A percentile compares a stretch with the other conserved stretches of the same genome.
Conservation (phyloP, 768 basidiomycete species). For the Tricholoma bakamatsutake region DNA sequence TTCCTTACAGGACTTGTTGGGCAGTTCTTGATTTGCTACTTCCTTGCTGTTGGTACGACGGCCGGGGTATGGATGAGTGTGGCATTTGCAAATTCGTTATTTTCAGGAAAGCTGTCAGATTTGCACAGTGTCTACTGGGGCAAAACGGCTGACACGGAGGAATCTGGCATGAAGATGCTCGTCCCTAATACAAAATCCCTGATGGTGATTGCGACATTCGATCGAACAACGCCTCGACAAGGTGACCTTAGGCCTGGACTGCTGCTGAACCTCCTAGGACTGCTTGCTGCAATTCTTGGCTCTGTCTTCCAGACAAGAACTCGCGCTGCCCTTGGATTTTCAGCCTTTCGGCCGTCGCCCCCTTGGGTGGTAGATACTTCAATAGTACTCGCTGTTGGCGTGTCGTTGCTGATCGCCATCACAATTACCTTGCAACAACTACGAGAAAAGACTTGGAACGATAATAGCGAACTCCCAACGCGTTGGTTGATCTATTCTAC, state of each 20-base stretch:
- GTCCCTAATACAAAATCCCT: conserved; percentile 15
- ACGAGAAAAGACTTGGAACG: conserved; percentile 16
- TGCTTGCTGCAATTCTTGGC: conserved; percentile 21
- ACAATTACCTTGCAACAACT: conserved; percentile 12
- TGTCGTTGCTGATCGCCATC: conserved; percentile 10
- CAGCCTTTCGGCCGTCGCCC: conserved; percentile 11
- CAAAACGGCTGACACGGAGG: conserved; percentile 9
- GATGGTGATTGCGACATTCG: conserved; percentile 21
- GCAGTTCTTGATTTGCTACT: background rate
- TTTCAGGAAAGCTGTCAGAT: conserved; percentile 16
- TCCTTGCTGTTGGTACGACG: background rate
- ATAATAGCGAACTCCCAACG: conserved; percentile 14
- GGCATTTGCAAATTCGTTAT: conserved; percentile 12
- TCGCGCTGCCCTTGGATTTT: conserved; percentile 17
- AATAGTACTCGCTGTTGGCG: conserved; percentile 5
- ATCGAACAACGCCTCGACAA: conserved; percentile 19
- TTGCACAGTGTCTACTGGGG: conserved; percentile 18
- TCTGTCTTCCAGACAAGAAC: conserved; percentile 19
- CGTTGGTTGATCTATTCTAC: conserved; percentile 17
- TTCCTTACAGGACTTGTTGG: background rate
- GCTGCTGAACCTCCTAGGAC: conserved; percentile 16
- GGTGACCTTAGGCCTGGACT: conserved; percentile 18
- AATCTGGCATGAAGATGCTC: conserved; percentile 8
- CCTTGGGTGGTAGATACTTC: conserved; percentile 22
- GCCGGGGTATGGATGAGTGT: background rate